These are phyloP conservation scores for Xylariaceae sp. DNA, from an alignment of 2,329 filamentous ascomycete genomes.

Conservation along the genomic window DNA sequence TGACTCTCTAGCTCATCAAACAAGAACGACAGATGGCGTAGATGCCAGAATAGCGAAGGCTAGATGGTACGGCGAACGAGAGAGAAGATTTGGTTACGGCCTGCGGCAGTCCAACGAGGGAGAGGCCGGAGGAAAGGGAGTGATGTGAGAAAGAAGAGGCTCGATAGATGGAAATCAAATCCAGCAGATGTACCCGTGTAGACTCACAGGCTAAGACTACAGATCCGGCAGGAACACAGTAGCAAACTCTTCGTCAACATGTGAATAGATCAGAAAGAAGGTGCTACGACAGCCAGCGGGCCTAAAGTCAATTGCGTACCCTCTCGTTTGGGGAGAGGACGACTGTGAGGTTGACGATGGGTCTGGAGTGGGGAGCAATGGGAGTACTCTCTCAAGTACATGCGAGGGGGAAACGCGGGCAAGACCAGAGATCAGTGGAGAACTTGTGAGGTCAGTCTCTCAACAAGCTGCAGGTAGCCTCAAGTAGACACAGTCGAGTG, in stretches of 20 bases:
- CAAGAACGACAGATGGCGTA: conserved; percentile 30
- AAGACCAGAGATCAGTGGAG: no score
- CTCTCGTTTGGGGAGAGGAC: not conserved
- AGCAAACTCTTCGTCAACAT: conserved; percentile 10
- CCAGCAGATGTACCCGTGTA: conserved; percentile 4
- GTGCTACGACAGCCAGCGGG: conserved; percentile 5
- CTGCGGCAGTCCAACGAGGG: conserved; percentile 12
- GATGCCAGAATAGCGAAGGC: conserved; percentile 30
- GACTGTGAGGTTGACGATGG: no score
- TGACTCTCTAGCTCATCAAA: conserved; percentile 23
- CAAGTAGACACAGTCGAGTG: no score
- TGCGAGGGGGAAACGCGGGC: no score
- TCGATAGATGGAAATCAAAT: conserved; percentile 6
- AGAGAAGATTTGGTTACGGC: conserved; percentile 10
- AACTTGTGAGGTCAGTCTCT: no score
- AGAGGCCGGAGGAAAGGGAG: conserved; percentile 5
- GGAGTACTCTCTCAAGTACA: no score
- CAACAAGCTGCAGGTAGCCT: no score
- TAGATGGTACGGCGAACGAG: conserved; percentile 27
- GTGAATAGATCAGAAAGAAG: conserved; percentile 6
- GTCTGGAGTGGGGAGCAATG: no score
- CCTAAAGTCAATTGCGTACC: conserved; percentile 1
- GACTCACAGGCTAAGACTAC: conserved; percentile 11
- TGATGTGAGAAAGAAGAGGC: conserved; percentile 3
- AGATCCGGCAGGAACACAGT: conserved; percentile 7